Conservation (phyloP, 2,329 filamentous ascomycete species). For the Xylaria sp. region DNA sequence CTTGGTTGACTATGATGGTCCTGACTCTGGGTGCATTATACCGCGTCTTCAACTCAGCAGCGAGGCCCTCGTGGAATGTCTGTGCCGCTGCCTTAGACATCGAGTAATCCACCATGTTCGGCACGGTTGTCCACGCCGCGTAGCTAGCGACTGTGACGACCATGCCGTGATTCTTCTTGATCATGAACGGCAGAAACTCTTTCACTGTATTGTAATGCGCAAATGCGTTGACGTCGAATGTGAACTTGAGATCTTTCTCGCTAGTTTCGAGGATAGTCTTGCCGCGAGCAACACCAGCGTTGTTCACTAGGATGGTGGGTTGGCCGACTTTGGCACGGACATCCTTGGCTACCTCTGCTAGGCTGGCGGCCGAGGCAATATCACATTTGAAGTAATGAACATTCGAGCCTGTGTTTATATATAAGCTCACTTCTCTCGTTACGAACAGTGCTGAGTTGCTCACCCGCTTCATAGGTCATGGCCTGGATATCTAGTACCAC, state of each 20-base stretch:
- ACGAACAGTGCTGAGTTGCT: slow-evolving; percentile 14
- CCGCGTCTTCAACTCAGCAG: slow-evolving; percentile 59
- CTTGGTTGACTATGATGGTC: slow-evolving; percentile 73
- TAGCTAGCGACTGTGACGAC: slow-evolving; percentile 66
- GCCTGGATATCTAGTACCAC: slow-evolving; percentile 77
- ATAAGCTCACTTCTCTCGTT: slow-evolving; percentile 36
- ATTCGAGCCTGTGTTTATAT: slow-evolving; percentile 56
- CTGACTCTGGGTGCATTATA: slow-evolving; percentile 66
- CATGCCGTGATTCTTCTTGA: slow-evolving; percentile 62
- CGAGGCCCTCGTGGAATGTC: slow-evolving; percentile 68
- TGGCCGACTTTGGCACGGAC: slow-evolving; percentile 54
- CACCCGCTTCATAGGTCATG: slow-evolving; percentile 44
- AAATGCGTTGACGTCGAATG: slow-evolving; percentile 63
- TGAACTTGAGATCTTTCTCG: slow-evolving; percentile 56
- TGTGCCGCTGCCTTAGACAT: slow-evolving; percentile 67
- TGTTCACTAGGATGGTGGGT: slow-evolving; percentile 53
- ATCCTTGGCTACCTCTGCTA: slow-evolving; percentile 53
- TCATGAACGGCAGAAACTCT: slow-evolving; percentile 63
- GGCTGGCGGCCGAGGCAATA: slow-evolving; percentile 66
- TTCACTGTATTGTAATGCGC: slow-evolving; percentile 61
- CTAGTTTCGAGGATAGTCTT: slow-evolving; percentile 58
- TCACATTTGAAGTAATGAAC: slow-evolving; percentile 78
- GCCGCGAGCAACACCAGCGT: slow-evolving; percentile 55
- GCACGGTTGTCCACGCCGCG: slow-evolving; percentile 63
- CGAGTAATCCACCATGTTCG: slow-evolving; percentile 68